Evolutionary conservation across 768 basidiomycete genomes (phyloP), one percentile per base, ranked within the genome.

Genomic region (Postia placenta): DNA sequence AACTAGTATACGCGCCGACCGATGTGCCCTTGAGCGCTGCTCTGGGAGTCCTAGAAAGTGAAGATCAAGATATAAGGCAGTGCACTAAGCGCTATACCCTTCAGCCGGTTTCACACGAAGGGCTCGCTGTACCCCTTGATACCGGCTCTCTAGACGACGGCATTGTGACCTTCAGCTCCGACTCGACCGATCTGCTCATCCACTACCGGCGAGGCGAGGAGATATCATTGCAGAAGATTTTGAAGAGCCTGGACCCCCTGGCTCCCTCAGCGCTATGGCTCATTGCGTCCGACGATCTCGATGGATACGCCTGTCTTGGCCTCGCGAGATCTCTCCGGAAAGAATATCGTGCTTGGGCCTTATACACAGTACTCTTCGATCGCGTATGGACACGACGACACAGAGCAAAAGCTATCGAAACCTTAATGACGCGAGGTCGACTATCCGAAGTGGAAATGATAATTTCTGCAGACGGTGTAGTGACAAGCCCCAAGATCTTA

Each of bases 271-370:
- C 20, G 4, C 12, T 47, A 4, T 47, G 46, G n/a, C 39, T 47
- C 37, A 38, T 39, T 19, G 36, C 46, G 3, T 42, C 48, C 38
- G 2, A 20, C 6, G 54, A 12, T 22, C 54, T 56, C 24, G 42
- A 66, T 46, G 68, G 67, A 3, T 62, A 61, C 26, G 63, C 64
- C 15, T 60, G 59, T 1, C 42, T 57, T 15, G 70, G 70, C 3
- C 58, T 72, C 25, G 51, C 60, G 7, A 43, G 65, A 36, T 58
- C 64, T 11, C 53, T 69, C 14, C 51, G 60, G 2, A 58, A 56
- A 38, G 69, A 71, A 50, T 67, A 60, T 44, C 56, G 54, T 5
- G 41, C 58, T 3, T 69, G 68, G 64, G 55, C 50, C 6, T 60
- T 68, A 38, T 54, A 55, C 22, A 40, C 63, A 7, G 63, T 60